Conservation (phyloP, 352 stramenopile species). For the Globisporangium polare region DNA sequence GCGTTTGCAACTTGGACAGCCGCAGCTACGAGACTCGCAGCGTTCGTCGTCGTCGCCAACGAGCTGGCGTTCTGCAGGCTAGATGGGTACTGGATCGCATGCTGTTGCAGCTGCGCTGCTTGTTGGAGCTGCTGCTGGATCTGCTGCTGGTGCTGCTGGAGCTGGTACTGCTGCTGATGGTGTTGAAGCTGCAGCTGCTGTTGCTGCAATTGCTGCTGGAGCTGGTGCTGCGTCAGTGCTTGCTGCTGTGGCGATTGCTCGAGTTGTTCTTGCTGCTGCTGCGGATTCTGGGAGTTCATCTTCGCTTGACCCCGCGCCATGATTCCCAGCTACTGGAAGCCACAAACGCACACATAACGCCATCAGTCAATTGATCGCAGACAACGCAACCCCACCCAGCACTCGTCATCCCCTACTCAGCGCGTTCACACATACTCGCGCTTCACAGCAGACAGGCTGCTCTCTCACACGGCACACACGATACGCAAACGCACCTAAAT, state of each 20-base stretch:
- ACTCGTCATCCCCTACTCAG: slow-evolving; percentile 4
- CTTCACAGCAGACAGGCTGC: neutral
- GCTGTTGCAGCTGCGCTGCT: slow-evolving; percentile 26
- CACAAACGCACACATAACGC: slow-evolving; percentile 1
- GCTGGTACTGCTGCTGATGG: slow-evolving; percentile 26
- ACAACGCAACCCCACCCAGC: slow-evolving; percentile 5
- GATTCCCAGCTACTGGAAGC: neutral
- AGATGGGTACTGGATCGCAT: slow-evolving; percentile 31
- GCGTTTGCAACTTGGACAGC: slow-evolving; percentile 32
- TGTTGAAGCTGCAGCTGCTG: slow-evolving; percentile 30
- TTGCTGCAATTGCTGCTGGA: slow-evolving; percentile 27
- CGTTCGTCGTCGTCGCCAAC: slow-evolving; percentile 26
- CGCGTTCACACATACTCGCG: neutral
- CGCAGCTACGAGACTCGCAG: slow-evolving; percentile 37
- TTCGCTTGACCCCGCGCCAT: slow-evolving; percentile 14
- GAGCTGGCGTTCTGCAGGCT: slow-evolving; percentile 21
- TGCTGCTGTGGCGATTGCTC: slow-evolving; percentile 15
- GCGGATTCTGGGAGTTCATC: slow-evolving; percentile 2
- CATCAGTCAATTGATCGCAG: neutral
- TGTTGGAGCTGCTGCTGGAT: slow-evolving; percentile 27
- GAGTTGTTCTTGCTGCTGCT: slow-evolving; percentile 18
- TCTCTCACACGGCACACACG: neutral
- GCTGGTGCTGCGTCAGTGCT: slow-evolving; percentile 19
- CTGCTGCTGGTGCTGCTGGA: slow-evolving; percentile 29
- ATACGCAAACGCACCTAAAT: slow-evolving; percentile 15